Conservation (phyloP, 1,284 basidiomycete species). For the Golubevia pallescens region DNA sequence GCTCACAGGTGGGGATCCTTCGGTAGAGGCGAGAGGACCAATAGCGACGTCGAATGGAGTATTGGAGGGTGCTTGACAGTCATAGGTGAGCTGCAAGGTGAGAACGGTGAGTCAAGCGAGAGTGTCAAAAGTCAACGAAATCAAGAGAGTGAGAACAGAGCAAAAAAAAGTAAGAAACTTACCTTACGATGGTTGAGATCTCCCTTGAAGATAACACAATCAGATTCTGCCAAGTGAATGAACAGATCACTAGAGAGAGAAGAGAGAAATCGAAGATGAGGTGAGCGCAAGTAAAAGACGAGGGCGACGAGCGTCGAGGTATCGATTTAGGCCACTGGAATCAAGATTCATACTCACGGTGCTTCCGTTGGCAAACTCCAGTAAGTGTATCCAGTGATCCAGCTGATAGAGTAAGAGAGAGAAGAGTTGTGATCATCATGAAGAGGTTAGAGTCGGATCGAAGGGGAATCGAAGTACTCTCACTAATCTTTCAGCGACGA, state of each 20-base stretch:
- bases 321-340: too few species aligned
- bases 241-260: too few species aligned
- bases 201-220: conserved; percentile 95
- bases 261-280: too few species aligned
- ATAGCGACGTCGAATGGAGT: conserved; percentile 91
- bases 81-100: conserved; percentile 71
- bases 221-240: conserved; percentile 85
- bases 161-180: too few species aligned
- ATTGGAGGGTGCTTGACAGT: conserved; percentile 87
- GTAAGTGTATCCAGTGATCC: conserved; percentile 58
- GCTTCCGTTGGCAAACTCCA: conserved; percentile 90
- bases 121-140: neutral
- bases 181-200: neutral
- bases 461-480: neutral
- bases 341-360: too few species aligned
- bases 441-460: neutral
- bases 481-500: conserved; percentile 17
- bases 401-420: too few species aligned
- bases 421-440: too few species aligned
- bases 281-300: too few species aligned
- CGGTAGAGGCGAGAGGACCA: conserved; percentile 90
- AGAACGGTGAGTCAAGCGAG: neutral
- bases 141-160: too few species aligned
- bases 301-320: too few species aligned
- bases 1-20: too few species aligned